Base-by-base conservation (phyloP, 495 filamentous ascomycete species). In the Penicillium cosmopolitanum region DNA sequence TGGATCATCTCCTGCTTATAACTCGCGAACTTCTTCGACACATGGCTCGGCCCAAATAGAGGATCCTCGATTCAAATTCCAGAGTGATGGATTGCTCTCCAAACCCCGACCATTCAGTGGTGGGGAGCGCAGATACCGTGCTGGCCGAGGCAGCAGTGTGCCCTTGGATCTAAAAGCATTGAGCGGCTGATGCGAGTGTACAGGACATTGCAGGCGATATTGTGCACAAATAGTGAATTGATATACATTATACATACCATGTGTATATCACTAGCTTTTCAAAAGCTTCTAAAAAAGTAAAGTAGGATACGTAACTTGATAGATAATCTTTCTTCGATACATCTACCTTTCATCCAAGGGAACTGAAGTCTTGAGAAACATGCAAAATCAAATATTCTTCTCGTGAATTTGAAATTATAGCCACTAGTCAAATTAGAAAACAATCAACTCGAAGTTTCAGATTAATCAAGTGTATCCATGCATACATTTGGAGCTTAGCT, bases 81-180 rank as follows among this genome's bases (percentile, higher is more conserved):
- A 91, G 64, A 80, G 85, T 33, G 94, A 98, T 56, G 84, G 83
- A 35, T 81, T 90, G 61, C 78, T 98, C 18, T 93, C 95, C 2
- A 93, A 90, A 66, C 94, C 95, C 44, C 82, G 93, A 57, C 84
- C 86, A 3, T 97, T 95, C 67, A 71, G 78, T 8, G 89, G 90
- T 3, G 85, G 80, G 31, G 72, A 77, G 35, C 91, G 90, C 68
- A 83, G 85, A 64, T 98, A 98, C 75, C 82, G 93, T 42, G 95
- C 94, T 25, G 95, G 95, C 9, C 83, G 93, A 69, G 94, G 91
- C 21, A 97, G 92, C 74, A 96, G 90, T 78, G 92, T 98, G 42
- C 95, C 95, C 42, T 80, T 98, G 67, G 91, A 98, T 78, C 75
- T 98, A 68, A 84, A 79, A 58, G 67, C 72, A 47, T 67, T 77